Base-by-base conservation (phyloP, 2,329 filamentous ascomycete species). In the Penicillium sp. region DNA sequence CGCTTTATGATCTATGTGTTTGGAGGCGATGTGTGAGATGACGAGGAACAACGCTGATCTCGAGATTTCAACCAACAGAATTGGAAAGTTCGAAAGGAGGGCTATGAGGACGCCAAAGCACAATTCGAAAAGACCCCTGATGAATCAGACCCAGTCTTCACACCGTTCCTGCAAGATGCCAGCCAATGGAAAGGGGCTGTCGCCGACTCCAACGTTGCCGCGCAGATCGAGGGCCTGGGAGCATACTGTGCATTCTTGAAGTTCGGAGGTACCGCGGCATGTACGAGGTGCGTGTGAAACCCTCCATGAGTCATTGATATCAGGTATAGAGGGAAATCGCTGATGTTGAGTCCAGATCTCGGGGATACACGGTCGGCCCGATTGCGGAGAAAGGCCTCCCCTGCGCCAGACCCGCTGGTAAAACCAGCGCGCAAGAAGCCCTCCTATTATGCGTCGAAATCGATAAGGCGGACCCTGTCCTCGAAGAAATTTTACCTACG, bases 71-170 rank as follows among this genome's bases (percentile, higher is more conserved):
- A 46, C 46, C 23, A 45, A 23, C 64, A 89, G 88, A 84, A 89
- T 67, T 99, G 94, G 94, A 99, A 99, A 82, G 92, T 96, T 34
- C 85, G 94, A 67, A 99, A 99, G 77, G 86, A 85, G 68, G 94
- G 87, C 46, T 99, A 97, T 70, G 94, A 99, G 80, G 91, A 94
- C 61, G 92, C 91, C 17, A 84, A 88, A 33, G 92, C 94, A 72
- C 84, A 87, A 61, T 97, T 99, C 72, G 87, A 91, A 69, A 79
- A 84, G 52, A 91, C 92, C 5, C 87, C 90, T 55, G 88, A 92
- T 74, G 93, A 97, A 70, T 83, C 86, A 62, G 89, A 95, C 69
- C 86, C 91, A 10, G 87, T 87, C 29, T 97, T 99, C 65, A 83
- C 86, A 62, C 91, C 93, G 1, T 99, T 97, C 67, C 75, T 94